Evolutionary conservation across 805 yeast species (phyloP).

Genomic region (Kodamaea restingae): DNA sequence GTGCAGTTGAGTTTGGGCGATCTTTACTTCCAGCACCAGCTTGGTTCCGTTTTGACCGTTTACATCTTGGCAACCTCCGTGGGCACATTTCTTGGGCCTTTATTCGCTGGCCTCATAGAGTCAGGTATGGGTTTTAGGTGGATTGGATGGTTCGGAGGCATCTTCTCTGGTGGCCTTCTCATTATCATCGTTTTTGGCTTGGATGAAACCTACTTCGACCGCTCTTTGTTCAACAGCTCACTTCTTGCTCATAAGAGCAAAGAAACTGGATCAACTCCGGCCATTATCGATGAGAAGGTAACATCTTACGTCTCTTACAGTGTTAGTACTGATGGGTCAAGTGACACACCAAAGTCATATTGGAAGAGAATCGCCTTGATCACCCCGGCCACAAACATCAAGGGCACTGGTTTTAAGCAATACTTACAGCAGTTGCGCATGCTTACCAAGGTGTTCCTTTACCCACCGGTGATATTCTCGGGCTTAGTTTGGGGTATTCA

Average conservation of each 20-base stretch:
- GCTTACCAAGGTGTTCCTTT: conserved; percentile 53
- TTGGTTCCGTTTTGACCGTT: conserved; percentile 66
- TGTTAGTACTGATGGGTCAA: conserved; percentile 1
- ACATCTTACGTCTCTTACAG: not conserved
- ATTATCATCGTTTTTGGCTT: conserved; percentile 53
- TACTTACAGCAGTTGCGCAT: conserved; percentile 49
- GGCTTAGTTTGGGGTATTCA: conserved; percentile 81
- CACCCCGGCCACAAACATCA: conserved; percentile 55
- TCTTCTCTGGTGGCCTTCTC: conserved; percentile 40
- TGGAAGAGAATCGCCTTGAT: conserved; percentile 45
- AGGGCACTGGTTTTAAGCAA: conserved; percentile 64
- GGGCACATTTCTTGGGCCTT: conserved; percentile 77
- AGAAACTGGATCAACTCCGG: not conserved
- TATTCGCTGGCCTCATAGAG: conserved; percentile 71
- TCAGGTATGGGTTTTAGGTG: conserved; percentile 63
- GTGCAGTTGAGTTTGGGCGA: conserved; percentile 68
- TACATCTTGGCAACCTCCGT: conserved; percentile 72
- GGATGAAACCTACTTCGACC: conserved; percentile 69
- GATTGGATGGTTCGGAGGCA: conserved; percentile 73
- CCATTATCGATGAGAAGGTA: not conserved
- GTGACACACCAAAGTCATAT: conserved; percentile 30
- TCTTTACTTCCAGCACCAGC: conserved; percentile 71
- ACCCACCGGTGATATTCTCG: conserved; percentile 62
- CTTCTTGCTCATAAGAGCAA: not conserved
- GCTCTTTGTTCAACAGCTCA: conserved; percentile 20